Evolutionary conservation across 345 rosid genomes (phyloP).

Genomic region (Populus davidiana): DNA sequence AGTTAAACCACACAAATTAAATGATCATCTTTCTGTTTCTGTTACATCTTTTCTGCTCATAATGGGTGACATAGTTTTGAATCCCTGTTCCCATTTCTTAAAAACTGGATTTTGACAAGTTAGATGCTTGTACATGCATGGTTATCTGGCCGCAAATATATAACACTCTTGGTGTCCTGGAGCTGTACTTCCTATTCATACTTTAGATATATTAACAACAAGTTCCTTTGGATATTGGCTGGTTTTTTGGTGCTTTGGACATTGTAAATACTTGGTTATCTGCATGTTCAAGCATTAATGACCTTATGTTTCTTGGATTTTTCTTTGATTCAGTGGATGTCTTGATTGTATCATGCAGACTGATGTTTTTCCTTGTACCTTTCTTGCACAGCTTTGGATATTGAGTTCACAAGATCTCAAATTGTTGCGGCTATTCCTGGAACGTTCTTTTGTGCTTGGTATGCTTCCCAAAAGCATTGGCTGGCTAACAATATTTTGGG

Average conservation of each 20-base stretch:
- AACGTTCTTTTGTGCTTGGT: slow-evolving; percentile 96
- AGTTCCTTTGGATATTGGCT: slow-evolving; percentile 1
- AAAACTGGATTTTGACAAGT: neutral
- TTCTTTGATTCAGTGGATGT: slow-evolving; percentile 33
- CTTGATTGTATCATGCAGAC: slow-evolving; percentile 40
- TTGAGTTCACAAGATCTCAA: slow-evolving; percentile 95
- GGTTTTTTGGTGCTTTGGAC: neutral
- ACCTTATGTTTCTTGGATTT: slow-evolving; percentile 1
- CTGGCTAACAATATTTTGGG: slow-evolving; percentile 93
- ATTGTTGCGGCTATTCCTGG: slow-evolving; percentile 94
- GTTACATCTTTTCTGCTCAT: neutral
- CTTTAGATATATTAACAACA: neutral
- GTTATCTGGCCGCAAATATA: neutral
- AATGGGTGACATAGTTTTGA: neutral
- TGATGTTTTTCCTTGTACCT: slow-evolving; percentile 35
- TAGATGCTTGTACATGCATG: neutral
- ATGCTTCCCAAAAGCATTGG: slow-evolving; percentile 96
- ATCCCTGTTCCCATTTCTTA: neutral
- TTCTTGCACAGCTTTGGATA: slow-evolving; percentile 81
- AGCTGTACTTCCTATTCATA: neutral
- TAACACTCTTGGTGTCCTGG: neutral
- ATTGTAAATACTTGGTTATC: neutral
- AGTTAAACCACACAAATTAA: neutral
- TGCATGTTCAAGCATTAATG: neutral
- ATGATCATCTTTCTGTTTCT: neutral